A percentile compares a stretch with the other conserved stretches of the same genome.
Conservation (phyloP, 495 filamentous ascomycete genomes). For the Neurospora sp. region DNA sequence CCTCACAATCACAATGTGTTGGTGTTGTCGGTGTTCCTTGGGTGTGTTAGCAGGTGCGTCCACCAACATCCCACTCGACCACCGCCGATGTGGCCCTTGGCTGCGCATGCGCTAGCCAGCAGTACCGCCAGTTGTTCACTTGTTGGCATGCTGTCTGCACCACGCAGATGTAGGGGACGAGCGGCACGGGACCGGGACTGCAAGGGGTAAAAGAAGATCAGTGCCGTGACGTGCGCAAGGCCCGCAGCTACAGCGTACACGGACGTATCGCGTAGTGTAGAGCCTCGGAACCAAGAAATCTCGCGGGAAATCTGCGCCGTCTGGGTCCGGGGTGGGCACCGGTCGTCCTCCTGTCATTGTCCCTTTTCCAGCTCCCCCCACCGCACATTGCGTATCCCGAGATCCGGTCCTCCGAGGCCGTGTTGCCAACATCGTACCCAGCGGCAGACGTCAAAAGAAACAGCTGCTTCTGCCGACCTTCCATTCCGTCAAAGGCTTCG, state of each 20-base stretch:
- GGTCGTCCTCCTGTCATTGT: neutral
- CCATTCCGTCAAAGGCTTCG: neutral
- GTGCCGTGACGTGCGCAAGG: neutral
- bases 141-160: neutral
- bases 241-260: neutral
- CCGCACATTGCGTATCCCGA: neutral
- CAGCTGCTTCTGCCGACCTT: neutral
- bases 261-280: neutral
- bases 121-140: neutral
- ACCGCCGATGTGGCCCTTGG: neutral
- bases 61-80: neutral
- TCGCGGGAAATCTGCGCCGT: neutral
- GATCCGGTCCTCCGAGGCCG: neutral
- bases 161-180: neutral
- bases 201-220: neutral
- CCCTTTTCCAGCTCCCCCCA: neutral
- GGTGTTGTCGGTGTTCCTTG: neutral
- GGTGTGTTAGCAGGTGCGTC: neutral
- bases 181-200: neutral
- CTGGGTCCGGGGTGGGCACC: neutral
- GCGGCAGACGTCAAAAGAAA: neutral
- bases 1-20: neutral
- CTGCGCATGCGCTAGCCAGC: neutral
- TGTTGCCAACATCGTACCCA: neutral
- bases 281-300: neutral